A percentile compares a stretch with the other conserved stretches of the same genome.
These are phyloP conservation scores for Cercospora canescens DNA, from an alignment of 2,329 filamentous ascomycete species.

Conservation along the genomic window DNA sequence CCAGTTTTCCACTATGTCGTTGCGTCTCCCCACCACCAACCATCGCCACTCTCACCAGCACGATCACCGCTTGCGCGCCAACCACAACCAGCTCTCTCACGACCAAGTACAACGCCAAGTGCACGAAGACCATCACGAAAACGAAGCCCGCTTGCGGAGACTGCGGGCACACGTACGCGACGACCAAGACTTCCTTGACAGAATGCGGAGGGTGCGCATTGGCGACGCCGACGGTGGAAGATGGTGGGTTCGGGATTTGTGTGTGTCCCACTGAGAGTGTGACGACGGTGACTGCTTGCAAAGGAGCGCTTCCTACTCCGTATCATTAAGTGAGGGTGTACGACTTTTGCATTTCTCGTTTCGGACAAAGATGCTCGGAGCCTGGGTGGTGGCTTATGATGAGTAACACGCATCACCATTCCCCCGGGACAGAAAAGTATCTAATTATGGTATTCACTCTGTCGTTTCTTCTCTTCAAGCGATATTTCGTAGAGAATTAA, in stretches of 20 bases:
- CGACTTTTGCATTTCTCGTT: background rate
- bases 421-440: background rate
- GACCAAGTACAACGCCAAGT: slow-evolving; percentile 1
- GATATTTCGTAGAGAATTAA: background rate
- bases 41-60: slow-evolving; percentile 9
- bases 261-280: slow-evolving; percentile 14
- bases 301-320: background rate
- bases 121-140: slow-evolving; percentile 3
- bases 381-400: background rate
- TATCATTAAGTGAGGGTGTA: background rate
- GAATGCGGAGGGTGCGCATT: slow-evolving; percentile 16
- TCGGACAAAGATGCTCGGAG: background rate
- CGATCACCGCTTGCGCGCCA: slow-evolving; percentile 11
- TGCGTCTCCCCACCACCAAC: slow-evolving; percentile 8
- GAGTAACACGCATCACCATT: background rate
- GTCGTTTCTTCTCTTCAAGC: background rate
- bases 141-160: slow-evolving; percentile 12
- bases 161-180: slow-evolving; percentile 14
- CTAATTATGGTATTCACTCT: background rate
- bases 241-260: slow-evolving; percentile 15
- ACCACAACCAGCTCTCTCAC: background rate
- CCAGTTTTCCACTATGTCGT: slow-evolving; percentile 14
- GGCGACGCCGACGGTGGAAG: slow-evolving; percentile 9
- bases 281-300: slow-evolving; percentile 10
- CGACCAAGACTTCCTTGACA: slow-evolving; percentile 10